Evolutionary conservation across 331 rosid genomes (phyloP).

Genomic region (Spiraea crenata): DNA sequence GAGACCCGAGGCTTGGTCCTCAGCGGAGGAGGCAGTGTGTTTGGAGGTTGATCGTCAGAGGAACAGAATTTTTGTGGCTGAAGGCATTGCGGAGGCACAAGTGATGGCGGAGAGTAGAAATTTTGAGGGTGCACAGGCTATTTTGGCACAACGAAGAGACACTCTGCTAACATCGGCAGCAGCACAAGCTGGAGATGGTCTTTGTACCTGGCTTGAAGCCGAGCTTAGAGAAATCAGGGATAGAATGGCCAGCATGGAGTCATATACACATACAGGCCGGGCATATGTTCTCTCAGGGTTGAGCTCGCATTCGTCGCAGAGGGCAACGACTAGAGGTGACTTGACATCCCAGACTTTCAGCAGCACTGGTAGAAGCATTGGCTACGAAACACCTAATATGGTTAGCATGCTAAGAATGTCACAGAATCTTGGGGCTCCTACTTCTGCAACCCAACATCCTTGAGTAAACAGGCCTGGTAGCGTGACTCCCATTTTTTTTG

Average conservation of each 20-base stretch:
- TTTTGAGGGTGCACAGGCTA: conserved; percentile 5
- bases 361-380: background rate
- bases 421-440: background rate
- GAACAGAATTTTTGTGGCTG: conserved; percentile 14
- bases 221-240: conserved; percentile 18
- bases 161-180: conserved; percentile 3
- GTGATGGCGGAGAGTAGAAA: conserved; percentile 7
- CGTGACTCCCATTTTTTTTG: too few species aligned
- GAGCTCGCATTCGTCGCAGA: conserved; percentile 8
- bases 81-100: conserved; percentile 15
- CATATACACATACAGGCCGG: background rate
- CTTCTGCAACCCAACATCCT: background rate
- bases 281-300: conserved; percentile 14
- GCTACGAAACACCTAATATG: conserved; percentile 17
- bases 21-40: conserved; percentile 4
- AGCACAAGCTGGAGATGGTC: conserved; percentile 14
- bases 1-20: conserved; percentile 11
- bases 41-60: conserved; percentile 19
- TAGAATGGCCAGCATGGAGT: conserved; percentile 5
- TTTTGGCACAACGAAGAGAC: conserved; percentile 3
- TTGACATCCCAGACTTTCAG: conserved; percentile 1
- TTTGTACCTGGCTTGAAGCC: conserved; percentile 1
- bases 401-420: conserved; percentile 11
- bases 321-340: conserved; percentile 14
- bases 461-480: background rate